Base-by-base conservation (phyloP, 371 early-diverging fungal genomes). In the Syncephalastrum racemosum region DNA sequence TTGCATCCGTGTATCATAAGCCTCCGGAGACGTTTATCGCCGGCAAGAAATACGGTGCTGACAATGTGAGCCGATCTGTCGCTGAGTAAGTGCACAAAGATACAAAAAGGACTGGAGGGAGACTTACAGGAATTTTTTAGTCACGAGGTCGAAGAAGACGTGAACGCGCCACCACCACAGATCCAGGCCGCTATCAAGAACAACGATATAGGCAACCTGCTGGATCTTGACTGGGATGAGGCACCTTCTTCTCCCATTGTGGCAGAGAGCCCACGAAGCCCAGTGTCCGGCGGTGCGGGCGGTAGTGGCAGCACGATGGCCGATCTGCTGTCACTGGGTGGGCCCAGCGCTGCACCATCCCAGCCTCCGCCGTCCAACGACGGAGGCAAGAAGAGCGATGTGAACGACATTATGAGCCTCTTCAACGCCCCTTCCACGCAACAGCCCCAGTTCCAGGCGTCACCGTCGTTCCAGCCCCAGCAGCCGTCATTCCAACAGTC, bases 1-100 rank as follows among this genome's bases (percentile, higher is more conserved):
- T 98, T 25, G 90, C 96, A 12, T 92, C 97, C 6, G 91, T 98
- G 7, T 95, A 96, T 68, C 95, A 96, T 68, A 95, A 94, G 65
- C 90, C 95, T 20, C 90, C 97, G 4, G 80, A 85, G 31, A 79
- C 88, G 0, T 90, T 90, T 60, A 86, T 92, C 67, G 84, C 85
- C 20, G 87, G 86, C 62, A 77, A 73, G 62, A 77, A 76, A 23
- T 83, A 74, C 53, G 81, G 82, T 57, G 82, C 85, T 15, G 85
- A 83, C 50, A 80, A 71, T 52, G 81, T 83, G 18, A 64, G 68
- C 47, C 80, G 70, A 60, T 58, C 80, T 2, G 66, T 62, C 14
- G 57, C 69, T 22, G 82, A 81, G 83, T 82, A 79, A 61, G 77
- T 66, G 14, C 20, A 13, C 12, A 15, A 25, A 18, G 5, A n/a